phyloP scores from a whole-genome alignment of 2,329 filamentous ascomycete genomes.

The Colletotrichum limetticola region DNA sequence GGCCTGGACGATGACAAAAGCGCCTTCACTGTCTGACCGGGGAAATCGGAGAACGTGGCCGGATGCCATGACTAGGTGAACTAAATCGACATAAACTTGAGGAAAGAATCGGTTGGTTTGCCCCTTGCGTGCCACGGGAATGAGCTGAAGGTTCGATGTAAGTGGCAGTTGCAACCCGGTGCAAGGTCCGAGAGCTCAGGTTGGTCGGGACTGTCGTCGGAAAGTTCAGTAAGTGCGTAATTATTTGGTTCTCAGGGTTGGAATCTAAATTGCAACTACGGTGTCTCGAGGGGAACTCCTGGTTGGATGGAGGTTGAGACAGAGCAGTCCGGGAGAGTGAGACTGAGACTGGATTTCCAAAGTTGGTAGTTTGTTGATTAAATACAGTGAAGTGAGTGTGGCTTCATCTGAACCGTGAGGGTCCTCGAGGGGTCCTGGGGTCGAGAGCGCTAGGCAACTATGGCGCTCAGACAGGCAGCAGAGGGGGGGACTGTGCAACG shows the following conservation, averaged over 20 bases:
- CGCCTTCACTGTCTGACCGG: constrained; percentile 61
- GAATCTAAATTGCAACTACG: neutral
- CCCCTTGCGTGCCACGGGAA: constrained; percentile 9
- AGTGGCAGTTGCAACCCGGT: neutral
- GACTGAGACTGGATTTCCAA: constrained; percentile 2
- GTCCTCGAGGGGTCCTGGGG: constrained; percentile 4
- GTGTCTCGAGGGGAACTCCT: neutral
- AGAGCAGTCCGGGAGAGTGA: neutral
- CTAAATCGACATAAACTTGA: neutral
- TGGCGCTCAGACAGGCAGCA: constrained; percentile 22
- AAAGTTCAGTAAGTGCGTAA: neutral
- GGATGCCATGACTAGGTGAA: constrained; percentile 21
- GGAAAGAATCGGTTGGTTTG: constrained; percentile 5
- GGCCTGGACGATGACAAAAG: constrained; percentile 71
- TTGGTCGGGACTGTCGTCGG: neutral
- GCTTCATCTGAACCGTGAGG: constrained; percentile 19
- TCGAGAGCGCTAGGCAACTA: constrained; percentile 27
- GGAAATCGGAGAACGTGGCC: constrained; percentile 65
- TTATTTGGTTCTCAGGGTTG: constrained; percentile 1
- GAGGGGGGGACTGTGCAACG: neutral
- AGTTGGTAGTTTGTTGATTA: constrained; percentile 22
- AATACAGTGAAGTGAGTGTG: neutral
- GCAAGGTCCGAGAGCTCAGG: neutral
- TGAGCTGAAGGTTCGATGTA: neutral
- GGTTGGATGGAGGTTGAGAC: constrained; percentile 12